phyloP scores from a whole-genome alignment of 2,329 filamentous ascomycete species.

The Fusarium sp. region DNA sequence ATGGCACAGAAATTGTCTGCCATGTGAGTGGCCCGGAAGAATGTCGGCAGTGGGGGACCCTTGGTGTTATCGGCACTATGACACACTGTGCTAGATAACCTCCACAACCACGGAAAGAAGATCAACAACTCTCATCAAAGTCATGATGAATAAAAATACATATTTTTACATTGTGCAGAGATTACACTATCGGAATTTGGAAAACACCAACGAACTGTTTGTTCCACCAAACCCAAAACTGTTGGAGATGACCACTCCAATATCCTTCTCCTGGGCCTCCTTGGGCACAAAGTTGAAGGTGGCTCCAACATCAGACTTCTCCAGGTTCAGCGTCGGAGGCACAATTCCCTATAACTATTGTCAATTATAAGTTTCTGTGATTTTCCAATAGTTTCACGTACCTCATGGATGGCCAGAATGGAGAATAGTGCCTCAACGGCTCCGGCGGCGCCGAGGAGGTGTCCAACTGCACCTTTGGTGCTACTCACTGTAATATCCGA shows the following conservation, averaged over 20 bases:
- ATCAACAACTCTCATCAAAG: not conserved
- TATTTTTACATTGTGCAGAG: constrained; percentile 4
- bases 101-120: not conserved
- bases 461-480: constrained; percentile 93
- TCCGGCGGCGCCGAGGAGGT: constrained; percentile 91
- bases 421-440: constrained; percentile 91
- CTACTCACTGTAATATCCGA: constrained; percentile 85
- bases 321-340: constrained; percentile 89
- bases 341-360: constrained; percentile 73
- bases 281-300: constrained; percentile 88
- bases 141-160: constrained; percentile 3
- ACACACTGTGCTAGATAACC: constrained; percentile 20
- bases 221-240: constrained; percentile 99
- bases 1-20: constrained; percentile 38
- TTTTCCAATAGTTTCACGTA: constrained; percentile 57
- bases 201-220: constrained; percentile 90
- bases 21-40: constrained; percentile 46
- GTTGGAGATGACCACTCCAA: constrained; percentile 86
- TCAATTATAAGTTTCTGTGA: constrained; percentile 16
- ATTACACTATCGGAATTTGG: constrained; percentile 43
- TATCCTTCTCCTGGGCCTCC: constrained; percentile 74
- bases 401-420: constrained; percentile 82
- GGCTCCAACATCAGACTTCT: constrained; percentile 73
- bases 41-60: constrained; percentile 32
- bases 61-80: constrained; percentile 14